phyloP scores from a whole-genome alignment of 1,139 yeast genomes.

The Debaryomycetaceae sp. region DNA sequence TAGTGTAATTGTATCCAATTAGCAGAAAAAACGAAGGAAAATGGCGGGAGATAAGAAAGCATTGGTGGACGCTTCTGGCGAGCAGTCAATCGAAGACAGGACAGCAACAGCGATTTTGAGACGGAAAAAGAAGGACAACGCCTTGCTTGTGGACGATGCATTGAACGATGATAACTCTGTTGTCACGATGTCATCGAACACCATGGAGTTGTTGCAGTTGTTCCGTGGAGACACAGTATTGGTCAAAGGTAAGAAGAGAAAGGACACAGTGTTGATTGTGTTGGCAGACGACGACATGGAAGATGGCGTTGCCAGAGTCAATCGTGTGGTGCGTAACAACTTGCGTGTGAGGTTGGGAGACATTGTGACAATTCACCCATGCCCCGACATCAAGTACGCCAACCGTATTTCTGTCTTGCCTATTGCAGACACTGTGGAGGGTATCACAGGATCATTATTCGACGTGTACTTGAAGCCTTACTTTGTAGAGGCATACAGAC shows the following conservation, averaged over 20 bases:
- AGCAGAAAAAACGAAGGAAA: conserved; percentile 1
- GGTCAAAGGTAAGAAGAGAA: conserved; percentile 97
- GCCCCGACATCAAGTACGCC: conserved; percentile 97
- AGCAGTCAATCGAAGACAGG: conserved; percentile 60
- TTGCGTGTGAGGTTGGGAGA: conserved; percentile 94
- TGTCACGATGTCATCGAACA: conserved; percentile 88
- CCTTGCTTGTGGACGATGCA: conserved; percentile 94
- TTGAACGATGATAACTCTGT: conserved; percentile 96
- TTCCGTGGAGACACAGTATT: conserved; percentile 98
- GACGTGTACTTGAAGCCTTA: conserved; percentile 97
- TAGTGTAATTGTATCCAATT: not conserved
- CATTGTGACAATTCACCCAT: conserved; percentile 84
- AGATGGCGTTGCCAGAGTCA: conserved; percentile 91
- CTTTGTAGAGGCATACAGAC: conserved; percentile 98
- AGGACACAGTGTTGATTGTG: conserved; percentile 95
- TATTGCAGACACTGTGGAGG: conserved; percentile 97
- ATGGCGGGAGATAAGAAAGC: conserved; percentile 38
- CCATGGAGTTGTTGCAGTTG: conserved; percentile 91
- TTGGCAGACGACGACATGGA: conserved; percentile 96
- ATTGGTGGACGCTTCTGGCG: conserved; percentile 46
- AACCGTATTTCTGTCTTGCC: conserved; percentile 93
- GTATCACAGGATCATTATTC: conserved; percentile 94
- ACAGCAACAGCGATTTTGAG: conserved; percentile 97
- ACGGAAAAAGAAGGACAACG: conserved; percentile 96
- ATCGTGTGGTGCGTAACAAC: conserved; percentile 94